Base-by-base conservation (phyloP, 495 filamentous ascomycete species). In the Penicillium ucsense region DNA sequence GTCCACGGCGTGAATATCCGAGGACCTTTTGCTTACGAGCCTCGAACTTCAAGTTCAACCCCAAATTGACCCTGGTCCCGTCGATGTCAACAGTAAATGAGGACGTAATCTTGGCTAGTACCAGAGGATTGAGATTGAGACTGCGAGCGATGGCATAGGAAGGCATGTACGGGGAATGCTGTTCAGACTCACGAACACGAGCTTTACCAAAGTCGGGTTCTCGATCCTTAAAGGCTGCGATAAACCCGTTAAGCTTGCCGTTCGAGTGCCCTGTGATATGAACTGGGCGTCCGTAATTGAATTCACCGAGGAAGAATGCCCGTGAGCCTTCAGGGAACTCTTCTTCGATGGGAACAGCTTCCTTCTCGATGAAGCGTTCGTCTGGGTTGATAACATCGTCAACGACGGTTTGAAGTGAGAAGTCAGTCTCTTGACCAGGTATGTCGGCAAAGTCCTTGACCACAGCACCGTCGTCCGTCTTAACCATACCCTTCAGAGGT, bases 31-130 rank as follows among this genome's bases (percentile, higher is more conserved):
- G 79, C 67, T 96, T 94, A 66, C 83, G 88, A 0, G 83, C 84
- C 63, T 99, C 91, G 47, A 97, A 97, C 61, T 99, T 99, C 49
- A 99, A 72, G 59, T 97, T 99, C 36, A 99, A 73, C 6, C 94
- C 94, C 9, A 99, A 71, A 55, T 99, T 97, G 36, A 94, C 76
- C 39, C 84, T 79, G 41, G 81, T 76, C 3, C 86, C 88, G 27
- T 85, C 77, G 3, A 91, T 82, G 38, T 80, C 76, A 44, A 97
- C 88, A 35, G 79, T 83, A 66, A 94, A 97, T 0, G 89, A 86
- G 0, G 91, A 92, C 0, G 92, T 97, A 50, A 99, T 88, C 72
- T 95, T 99, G 63, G 88, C 92, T 27, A 99, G 72, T 1, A 91
- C 84, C 36, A 99, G 73, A 4, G 89, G 80, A 54, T 94, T 90